Evolutionary conservation across 2,329 filamentous ascomycete genomes (phyloP).

Genomic region (Trichoderma cornu-damae): DNA sequence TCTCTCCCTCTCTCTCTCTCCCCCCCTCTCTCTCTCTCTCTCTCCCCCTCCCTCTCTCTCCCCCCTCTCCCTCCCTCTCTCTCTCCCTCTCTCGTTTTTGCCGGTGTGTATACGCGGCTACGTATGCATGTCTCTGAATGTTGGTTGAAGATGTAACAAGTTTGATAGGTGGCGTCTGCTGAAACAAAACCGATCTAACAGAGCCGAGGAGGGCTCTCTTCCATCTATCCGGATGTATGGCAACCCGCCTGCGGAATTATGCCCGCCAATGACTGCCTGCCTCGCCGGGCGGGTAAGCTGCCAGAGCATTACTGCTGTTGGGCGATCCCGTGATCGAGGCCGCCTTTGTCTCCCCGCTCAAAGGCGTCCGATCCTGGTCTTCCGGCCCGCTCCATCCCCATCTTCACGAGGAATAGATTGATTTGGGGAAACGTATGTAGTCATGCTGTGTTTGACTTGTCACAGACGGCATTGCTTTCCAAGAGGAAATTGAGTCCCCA

Average conservation of each 20-base stretch:
- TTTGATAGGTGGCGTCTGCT: not conserved
- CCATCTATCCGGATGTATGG: not conserved
- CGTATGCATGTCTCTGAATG: conserved; percentile 2
- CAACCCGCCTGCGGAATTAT: not conserved
- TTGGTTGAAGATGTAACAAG: conserved; percentile 3
- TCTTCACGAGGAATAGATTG: conserved; percentile 9
- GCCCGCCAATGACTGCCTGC: not conserved
- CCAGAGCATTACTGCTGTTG: not conserved
- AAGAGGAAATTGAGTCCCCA: not conserved
- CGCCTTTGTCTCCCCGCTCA: not conserved
- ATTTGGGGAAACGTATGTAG: not conserved
- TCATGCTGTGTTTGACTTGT: too few species aligned
- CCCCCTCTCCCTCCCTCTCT: not conserved
- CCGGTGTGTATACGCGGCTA: not conserved
- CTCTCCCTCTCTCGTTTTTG: not conserved
- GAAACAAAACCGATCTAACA: not conserved
- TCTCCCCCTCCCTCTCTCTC: not conserved
- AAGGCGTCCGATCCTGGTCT: not conserved
- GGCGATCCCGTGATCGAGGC: not conserved
- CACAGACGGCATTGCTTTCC: not conserved
- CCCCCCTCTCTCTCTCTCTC: not conserved
- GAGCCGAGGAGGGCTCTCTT: not conserved
- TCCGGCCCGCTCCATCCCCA: conserved; percentile 8
- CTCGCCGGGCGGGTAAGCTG: not conserved
- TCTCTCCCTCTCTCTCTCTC: not conserved